Base-by-base conservation (phyloP, 139 green algal species). In the Gonium pectorale region DNA sequence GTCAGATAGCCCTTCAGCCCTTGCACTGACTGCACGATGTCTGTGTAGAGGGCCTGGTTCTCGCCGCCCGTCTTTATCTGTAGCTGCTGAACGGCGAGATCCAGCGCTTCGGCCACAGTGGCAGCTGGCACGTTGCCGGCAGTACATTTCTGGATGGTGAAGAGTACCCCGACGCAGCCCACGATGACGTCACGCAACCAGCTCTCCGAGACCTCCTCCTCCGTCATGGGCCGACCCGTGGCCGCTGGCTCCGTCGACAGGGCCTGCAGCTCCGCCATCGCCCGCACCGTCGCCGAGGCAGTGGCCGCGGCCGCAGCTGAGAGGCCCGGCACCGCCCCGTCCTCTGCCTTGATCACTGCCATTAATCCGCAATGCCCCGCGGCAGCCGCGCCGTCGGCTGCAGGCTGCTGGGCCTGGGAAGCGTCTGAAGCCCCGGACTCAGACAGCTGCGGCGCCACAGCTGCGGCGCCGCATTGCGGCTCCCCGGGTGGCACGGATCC, bases 81-180 rank as follows among this genome's bases (percentile, higher is more conserved):
- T 33, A 85, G 33, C 66, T 35, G 40, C 29, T 77, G 63, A 43
- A 87, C 60, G 24, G 72, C 86, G 44, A 69, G 38, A 40, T 90
- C 86, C 64, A 90, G 63, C 31, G 86, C 86, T 7, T 72, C 35
- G 22, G 52, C 79, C 11, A 85, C 54, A 0, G 49, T 33, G 17
- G 24, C 35, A 19, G 64, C 35, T 5, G 64, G 64, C 35, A 85
- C 64, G 46, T 43, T 49, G 26, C 79, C 79, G 19, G 40, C 63
- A 5, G 86, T 86, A 56, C 77, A 52, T 71, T 86, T 79, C 46
- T 92, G 89, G 21, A 92, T 64, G 26, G 83, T 91, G 38, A 91
- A 70, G 49, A 92, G 86, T 60, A 91, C 83, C 19, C 86, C 78
- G 4, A 91, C 79, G 72, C 89, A 92, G 24, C 83, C 83, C 29